Conservation (phyloP, 441 rosid genomes). For the Monsonia emarginata region DNA sequence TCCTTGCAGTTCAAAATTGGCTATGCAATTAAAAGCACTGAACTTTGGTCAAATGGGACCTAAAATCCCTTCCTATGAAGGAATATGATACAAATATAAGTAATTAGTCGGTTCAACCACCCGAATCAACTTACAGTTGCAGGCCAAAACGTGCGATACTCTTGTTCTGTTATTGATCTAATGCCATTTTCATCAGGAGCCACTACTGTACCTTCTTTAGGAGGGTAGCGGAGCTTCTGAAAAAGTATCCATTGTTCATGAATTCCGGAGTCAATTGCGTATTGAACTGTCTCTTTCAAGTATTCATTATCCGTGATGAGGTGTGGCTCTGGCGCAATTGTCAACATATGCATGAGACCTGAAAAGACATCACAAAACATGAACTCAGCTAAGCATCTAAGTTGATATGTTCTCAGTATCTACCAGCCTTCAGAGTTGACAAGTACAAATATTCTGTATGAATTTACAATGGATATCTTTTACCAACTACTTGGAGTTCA, state of each 20-base stretch:
- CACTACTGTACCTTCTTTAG: conserved; percentile 45
- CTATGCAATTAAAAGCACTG: conserved; percentile 9
- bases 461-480: too few relatives aligned
- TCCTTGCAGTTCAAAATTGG: conserved; percentile 19
- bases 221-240: conserved; percentile 58
- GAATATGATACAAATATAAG: conserved; percentile 1
- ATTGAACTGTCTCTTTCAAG: conserved; percentile 47
- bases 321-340: conserved; percentile 60
- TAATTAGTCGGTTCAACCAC: conserved; percentile 7
- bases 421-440: too few relatives aligned
- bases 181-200: conserved; percentile 54
- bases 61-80: conserved; percentile 8
- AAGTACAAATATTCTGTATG: too few relatives aligned
- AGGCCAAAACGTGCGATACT: conserved; percentile 36
- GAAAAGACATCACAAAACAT: conserved; percentile 23
- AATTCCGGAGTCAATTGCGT: conserved; percentile 75
- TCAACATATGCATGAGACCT: conserved; percentile 78
- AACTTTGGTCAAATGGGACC: conserved; percentile 19
- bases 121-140: conserved; percentile 27
- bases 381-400: neutral
- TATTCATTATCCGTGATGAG: conserved; percentile 55
- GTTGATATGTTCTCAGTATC: too few relatives aligned
- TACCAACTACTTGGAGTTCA: too few relatives aligned
- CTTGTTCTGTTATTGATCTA: conserved; percentile 50
- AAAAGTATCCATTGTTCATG: conserved; percentile 70